Base-by-base conservation (phyloP, 164 flowering plant species). In the Vitis labrusca region DNA sequence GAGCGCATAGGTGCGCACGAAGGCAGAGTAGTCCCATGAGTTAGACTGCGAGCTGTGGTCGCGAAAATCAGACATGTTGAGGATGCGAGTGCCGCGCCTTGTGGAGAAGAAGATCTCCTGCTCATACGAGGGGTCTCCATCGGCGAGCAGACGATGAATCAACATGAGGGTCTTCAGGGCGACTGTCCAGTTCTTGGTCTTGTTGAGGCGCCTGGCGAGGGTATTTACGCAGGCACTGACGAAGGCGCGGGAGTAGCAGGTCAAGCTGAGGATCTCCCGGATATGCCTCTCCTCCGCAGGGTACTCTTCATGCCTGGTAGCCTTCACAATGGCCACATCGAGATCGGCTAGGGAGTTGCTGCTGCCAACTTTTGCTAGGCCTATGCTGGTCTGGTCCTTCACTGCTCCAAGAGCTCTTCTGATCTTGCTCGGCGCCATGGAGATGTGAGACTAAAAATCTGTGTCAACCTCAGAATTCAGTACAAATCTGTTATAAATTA, bases 371-470 rank as follows among this genome's bases (percentile, higher is more conserved):
- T 81, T 85, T 32, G 88, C 88, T 3, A 85, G 71, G 16, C 86
- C 78, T n/a, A 83, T 83, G 76, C 86, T 85, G 8, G 92, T 88
- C 37, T 71, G 74, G 75, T 86, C 92, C 74, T 88, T 88, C 64
- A 95, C 94, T 1, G 91, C 93, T 9, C 97, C 99, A 0, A 95
- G 60, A 52, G 97, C 97, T 68, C 81, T 86, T 27, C 85, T 80
- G 0, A 92, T 11, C 74, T 73, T 88, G 88, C 96, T 89, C 48
- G 89, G 84, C 58, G 82, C 83, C 95, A 89, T 88, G 27, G 27
- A 23, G 27, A 23, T 23, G 27, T 23, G 27, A 23, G 27, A 23
- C 27, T 37, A 37, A 3, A 37, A 3, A 37, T 37, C 44, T 37
- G 44, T 37, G 44, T 37, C 44, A 37, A 37, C 44, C 44, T 37